Percentiles rank a stretch among this genome's conserved stretches.
Evolutionary conservation across 495 filamentous ascomycete species (phyloP).

Genomic region (Glonium stellatum): DNA sequence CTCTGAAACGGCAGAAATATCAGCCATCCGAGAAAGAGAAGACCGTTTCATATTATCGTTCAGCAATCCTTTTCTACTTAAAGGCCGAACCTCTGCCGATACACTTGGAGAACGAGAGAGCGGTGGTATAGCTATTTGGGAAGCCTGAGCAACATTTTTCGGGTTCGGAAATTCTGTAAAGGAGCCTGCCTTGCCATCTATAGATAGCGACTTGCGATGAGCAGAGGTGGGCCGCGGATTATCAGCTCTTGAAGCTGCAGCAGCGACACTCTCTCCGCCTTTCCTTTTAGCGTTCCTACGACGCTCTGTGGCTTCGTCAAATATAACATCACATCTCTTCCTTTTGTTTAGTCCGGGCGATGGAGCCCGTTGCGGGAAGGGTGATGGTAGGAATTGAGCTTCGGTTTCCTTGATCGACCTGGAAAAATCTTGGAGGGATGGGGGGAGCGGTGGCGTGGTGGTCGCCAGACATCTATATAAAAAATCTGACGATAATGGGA

Average conservation of each 20-base stretch:
- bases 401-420: constrained; percentile 6
- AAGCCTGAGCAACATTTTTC: not conserved
- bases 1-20: constrained; percentile 41
- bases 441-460: not conserved
- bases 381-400: constrained; percentile 23
- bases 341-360: constrained; percentile 42
- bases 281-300: constrained; percentile 47
- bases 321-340: constrained; percentile 49
- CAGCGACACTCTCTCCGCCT: constrained; percentile 51
- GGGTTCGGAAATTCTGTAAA: not conserved
- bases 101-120: constrained; percentile 33
- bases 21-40: constrained; percentile 29
- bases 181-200: constrained; percentile 10
- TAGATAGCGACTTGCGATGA: constrained; percentile 28
- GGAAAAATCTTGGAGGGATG: not conserved
- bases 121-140: constrained; percentile 4
- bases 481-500: constrained; percentile 38
- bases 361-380: not conserved
- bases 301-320: constrained; percentile 54
- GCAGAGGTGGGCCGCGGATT: constrained; percentile 2
- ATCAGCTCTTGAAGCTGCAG: constrained; percentile 44
- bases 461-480: constrained; percentile 19
- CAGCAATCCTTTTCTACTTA: constrained; percentile 20
- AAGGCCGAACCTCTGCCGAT: constrained; percentile 16
- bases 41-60: constrained; percentile 20